Conservation (phyloP, 768 basidiomycete genomes). For the Tubosaeta sp. region DNA sequence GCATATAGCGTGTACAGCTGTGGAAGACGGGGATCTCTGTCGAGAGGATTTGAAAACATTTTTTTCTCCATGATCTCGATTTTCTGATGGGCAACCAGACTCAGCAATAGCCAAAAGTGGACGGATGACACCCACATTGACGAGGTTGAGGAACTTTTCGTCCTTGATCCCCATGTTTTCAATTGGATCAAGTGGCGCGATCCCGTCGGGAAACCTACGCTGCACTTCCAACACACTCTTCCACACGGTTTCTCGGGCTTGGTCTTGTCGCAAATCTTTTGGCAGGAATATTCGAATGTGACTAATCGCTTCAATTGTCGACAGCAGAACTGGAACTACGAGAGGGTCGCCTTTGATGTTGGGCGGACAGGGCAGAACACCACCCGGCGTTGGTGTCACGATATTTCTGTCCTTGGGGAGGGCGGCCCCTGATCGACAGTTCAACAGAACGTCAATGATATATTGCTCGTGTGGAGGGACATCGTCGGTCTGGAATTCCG, state of each 20-base stretch:
- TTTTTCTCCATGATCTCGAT: conserved; percentile 86
- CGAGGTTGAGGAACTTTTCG: conserved; percentile 82
- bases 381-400: conserved; percentile 55
- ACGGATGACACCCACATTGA: conserved; percentile 52
- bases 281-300: conserved; percentile 84
- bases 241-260: conserved; percentile 78
- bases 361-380: conserved; percentile 68
- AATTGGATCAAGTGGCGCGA: conserved; percentile 84
- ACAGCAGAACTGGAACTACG: conserved; percentile 83
- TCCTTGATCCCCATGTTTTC: conserved; percentile 96
- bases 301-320: conserved; percentile 82
- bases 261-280: conserved; percentile 79
- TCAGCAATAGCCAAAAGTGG: background rate
- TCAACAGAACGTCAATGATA: conserved; percentile 86
- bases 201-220: conserved; percentile 81
- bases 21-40: conserved; percentile 73
- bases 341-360: conserved; percentile 77
- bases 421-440: conserved; percentile 61
- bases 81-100: conserved; percentile 51
- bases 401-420: conserved; percentile 56
- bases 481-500: conserved; percentile 63
- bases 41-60: conserved; percentile 74
- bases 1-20: conserved; percentile 78
- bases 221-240: conserved; percentile 92
- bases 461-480: conserved; percentile 85